Base-by-base conservation (phyloP, 75 land plant genomes). In the Isoetes taiwanensis region DNA sequence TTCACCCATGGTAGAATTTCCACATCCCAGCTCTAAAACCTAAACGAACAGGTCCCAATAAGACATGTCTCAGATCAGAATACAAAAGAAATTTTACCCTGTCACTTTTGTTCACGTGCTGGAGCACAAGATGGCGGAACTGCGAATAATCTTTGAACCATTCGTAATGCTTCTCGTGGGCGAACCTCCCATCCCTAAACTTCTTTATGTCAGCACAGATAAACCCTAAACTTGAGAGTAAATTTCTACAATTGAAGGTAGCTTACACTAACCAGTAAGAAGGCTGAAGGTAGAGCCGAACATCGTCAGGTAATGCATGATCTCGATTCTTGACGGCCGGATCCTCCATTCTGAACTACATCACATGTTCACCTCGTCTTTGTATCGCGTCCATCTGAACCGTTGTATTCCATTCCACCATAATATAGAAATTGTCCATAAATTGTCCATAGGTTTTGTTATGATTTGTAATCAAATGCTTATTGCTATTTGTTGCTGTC, bases 111-210 rank as follows among this genome's bases (percentile, higher is more conserved):
- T 62, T 58, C 14, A 86, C 35, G 37, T 76, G 70, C 19, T 52
- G 54, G 14, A 35, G 75, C 30, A 90, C 50, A 41, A 90, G 84
- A 52, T 80, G 80, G 17, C 73, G 78, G 52, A 90, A 86, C 58
- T 90, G 97, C 28, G 97, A 78, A 69, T 86, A 90, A 37, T 80
- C 97, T 54, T 90, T 90, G 61, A 80, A 66, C 94, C 97, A 90
- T 57, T 90, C 97, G 25, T 90, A 86, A 56, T 90, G 93, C 40
- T 83, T 83, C 59, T 90, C 97, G 19, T 64, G 34, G 4, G 64
- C 30, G 63, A 90, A 90, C 16, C 97, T 62, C 65, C 78, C 64
- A 46, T 90, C 69, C 97, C 97, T 86, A 40, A 41, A 59, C 24
- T 39, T 20, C 10, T 26, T 41, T 30, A 41, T 50, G 3, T n/a